Conservation (phyloP, 2,329 filamentous ascomycete species). For the Phaeosphaeria sp. region DNA sequence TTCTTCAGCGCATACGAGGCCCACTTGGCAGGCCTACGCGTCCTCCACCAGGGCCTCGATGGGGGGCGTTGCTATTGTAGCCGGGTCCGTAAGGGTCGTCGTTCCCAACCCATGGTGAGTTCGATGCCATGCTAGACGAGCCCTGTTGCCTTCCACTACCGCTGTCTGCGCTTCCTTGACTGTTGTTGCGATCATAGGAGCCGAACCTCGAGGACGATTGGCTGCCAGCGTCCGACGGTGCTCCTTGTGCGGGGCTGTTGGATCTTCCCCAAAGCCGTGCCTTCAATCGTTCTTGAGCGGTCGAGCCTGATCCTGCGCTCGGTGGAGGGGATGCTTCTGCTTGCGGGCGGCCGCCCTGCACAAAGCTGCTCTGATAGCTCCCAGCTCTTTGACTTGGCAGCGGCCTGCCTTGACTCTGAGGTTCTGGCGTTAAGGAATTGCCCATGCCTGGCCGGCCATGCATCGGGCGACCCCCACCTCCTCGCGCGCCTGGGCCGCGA, state of each 20-base stretch:
- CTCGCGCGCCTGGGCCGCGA: slow-evolving; percentile 53
- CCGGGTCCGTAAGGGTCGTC: slow-evolving; percentile 42
- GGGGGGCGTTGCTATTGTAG: slow-evolving; percentile 32
- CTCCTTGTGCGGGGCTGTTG: slow-evolving; percentile 59
- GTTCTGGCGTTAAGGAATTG: slow-evolving; percentile 43
- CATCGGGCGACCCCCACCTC: slow-evolving; percentile 38
- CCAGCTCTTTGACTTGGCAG: slow-evolving; percentile 76
- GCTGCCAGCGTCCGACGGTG: slow-evolving; percentile 25
- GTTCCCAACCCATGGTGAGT: slow-evolving; percentile 41
- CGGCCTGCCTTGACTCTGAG: slow-evolving; percentile 59
- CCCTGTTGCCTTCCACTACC: slow-evolving; percentile 37
- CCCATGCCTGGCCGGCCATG: slow-evolving; percentile 35
- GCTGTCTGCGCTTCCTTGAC: slow-evolving; percentile 33
- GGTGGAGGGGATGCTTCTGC: slow-evolving; percentile 48
- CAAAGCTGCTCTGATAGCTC: slow-evolving; percentile 70
- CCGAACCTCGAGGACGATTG: slow-evolving; percentile 19
- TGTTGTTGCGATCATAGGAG: slow-evolving; percentile 41
- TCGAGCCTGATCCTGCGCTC: slow-evolving; percentile 53
- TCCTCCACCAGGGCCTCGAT: slow-evolving; percentile 36
- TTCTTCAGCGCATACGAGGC: slow-evolving; percentile 44
- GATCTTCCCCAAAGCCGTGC: slow-evolving; percentile 76
- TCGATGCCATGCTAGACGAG: slow-evolving; percentile 37
- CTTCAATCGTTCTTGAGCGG: slow-evolving; percentile 82
- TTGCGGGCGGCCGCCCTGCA: slow-evolving; percentile 45
- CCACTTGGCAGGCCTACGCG: slow-evolving; percentile 48